These are phyloP conservation scores for Scopulariopsis brevicaulis DNA, from an alignment of 2,329 filamentous ascomycete species.

Conservation along the genomic window DNA sequence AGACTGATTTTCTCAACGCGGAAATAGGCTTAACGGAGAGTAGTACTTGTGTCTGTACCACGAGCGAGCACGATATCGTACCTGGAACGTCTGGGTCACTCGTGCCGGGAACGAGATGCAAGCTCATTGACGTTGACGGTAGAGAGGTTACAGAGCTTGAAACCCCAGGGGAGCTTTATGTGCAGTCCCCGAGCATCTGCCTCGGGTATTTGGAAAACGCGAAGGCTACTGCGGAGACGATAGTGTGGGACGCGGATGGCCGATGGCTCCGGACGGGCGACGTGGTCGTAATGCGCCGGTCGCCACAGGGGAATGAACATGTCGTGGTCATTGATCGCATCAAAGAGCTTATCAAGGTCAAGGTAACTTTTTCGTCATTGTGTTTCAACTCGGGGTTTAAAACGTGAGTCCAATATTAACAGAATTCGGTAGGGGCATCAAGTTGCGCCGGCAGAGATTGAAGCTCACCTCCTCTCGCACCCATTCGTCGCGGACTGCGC, in stretches of 20 bases:
- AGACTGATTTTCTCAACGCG: neutral
- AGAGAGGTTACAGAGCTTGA: constrained; percentile 52
- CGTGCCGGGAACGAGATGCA: constrained; percentile 50
- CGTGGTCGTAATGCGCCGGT: constrained; percentile 56
- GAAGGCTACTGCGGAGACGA: constrained; percentile 65
- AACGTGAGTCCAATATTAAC: neutral
- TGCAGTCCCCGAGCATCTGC: constrained; percentile 60
- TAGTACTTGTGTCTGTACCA: constrained; percentile 54
- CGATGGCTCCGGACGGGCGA: constrained; percentile 71
- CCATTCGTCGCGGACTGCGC: constrained; percentile 66
- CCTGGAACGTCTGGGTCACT: constrained; percentile 64
- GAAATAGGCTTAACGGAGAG: constrained; percentile 69
- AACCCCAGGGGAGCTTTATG: constrained; percentile 62
- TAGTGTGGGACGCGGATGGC: constrained; percentile 44
- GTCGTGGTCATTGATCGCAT: constrained; percentile 65
- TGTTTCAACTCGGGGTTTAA: too few relatives aligned
- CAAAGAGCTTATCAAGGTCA: constrained; percentile 36
- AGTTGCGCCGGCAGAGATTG: constrained; percentile 75
- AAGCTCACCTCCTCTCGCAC: constrained; percentile 68
- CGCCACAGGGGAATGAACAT: constrained; percentile 57
- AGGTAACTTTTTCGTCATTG: constrained; percentile 24
- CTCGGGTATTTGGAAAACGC: constrained; percentile 74
- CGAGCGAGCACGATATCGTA: constrained; percentile 50
- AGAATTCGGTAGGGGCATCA: constrained; percentile 46
- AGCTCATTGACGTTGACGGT: constrained; percentile 59